Evolutionary conservation across 331 rosid genomes (phyloP), one percentile per base, ranked within the genome.

Genomic region (Ulmus americana): DNA sequence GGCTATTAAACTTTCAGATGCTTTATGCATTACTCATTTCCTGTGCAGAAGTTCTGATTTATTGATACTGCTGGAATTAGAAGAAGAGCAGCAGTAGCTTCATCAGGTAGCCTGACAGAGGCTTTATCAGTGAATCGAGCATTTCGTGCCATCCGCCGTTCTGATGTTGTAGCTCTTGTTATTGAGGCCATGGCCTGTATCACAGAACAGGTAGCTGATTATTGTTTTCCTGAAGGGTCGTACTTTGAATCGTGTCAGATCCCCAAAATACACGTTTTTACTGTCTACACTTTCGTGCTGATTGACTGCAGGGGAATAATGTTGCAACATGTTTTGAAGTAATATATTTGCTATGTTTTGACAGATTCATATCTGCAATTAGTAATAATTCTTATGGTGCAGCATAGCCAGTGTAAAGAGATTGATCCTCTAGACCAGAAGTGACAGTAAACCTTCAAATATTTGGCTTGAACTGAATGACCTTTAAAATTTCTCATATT

Each of bases 31-130:
- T 60, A 57, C 47, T 58, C 45, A 10, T 14, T 56, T 71, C 57
- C 62, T 48, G 70, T 76, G 63, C 77, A 92, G 98, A 92, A 89
- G 76, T 92, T 92, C 77, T 74, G 65, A 61, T 84, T 92, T 70
- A 92, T 85, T 45, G 98, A 92, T 76, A 92, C 97, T 63, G 98
- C 98, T 79, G 97, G 98, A 83, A 89, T 92, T 69, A 86, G 98
- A 79, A 85, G 65, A 89, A 80, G 95, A 79, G 79, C 98, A 41
- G 76, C 76, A 1, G 78, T 92, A 53, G 89, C 86, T 59, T 85
- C 98, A n/a, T 79, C 89, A 7, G 97, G 98, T 55, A 92, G 91
- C 70, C 50, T 74, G 50, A 92, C 98, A 1, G 95, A 92, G 84
- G 80, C 95, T 69, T 77, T 92, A 68, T 92, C 97, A 1, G 97